Conservation (phyloP, 331 rosid genomes). For the Erythrophleum ivorense region DNA sequence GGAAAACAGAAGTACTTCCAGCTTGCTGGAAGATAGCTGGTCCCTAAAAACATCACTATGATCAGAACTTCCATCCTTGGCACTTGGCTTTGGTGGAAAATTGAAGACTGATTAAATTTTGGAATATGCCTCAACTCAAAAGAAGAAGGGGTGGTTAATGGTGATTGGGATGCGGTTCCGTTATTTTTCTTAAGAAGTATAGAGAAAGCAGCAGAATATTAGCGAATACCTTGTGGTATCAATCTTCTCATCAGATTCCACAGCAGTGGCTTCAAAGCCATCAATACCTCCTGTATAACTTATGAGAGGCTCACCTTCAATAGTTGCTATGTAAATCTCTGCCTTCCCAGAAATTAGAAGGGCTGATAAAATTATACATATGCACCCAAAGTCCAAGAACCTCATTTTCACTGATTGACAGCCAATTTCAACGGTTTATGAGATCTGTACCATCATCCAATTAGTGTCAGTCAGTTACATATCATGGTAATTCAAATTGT, state of each 20-base stretch:
- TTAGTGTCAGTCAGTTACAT: slow-evolving; percentile 27
- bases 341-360: slow-evolving; percentile 57
- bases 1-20: background rate
- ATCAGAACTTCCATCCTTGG: background rate
- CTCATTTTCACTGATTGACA: slow-evolving; percentile 52
- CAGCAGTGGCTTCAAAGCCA: slow-evolving; percentile 96
- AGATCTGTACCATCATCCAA: slow-evolving; percentile 59
- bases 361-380: slow-evolving; percentile 44
- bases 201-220: slow-evolving; percentile 3
- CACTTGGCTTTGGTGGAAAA: slow-evolving; percentile 9
- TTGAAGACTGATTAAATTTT: background rate
- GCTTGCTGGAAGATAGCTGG: slow-evolving; percentile 1
- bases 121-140: background rate
- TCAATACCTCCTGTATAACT: slow-evolving; percentile 85
- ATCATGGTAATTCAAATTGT: slow-evolving; percentile 6
- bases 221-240: slow-evolving; percentile 80
- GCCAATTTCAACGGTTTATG: slow-evolving; percentile 46
- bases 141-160: background rate
- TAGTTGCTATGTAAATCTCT: slow-evolving; percentile 81
- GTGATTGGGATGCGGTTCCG: background rate
- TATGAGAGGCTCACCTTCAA: slow-evolving; percentile 94
- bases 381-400: slow-evolving; percentile 45
- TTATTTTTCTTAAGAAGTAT: slow-evolving; percentile 16
- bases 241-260: slow-evolving; percentile 84
- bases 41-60: background rate